phyloP scores from a whole-genome alignment of 495 filamentous ascomycete species.

The Trichoderma orchidacearum region DNA sequence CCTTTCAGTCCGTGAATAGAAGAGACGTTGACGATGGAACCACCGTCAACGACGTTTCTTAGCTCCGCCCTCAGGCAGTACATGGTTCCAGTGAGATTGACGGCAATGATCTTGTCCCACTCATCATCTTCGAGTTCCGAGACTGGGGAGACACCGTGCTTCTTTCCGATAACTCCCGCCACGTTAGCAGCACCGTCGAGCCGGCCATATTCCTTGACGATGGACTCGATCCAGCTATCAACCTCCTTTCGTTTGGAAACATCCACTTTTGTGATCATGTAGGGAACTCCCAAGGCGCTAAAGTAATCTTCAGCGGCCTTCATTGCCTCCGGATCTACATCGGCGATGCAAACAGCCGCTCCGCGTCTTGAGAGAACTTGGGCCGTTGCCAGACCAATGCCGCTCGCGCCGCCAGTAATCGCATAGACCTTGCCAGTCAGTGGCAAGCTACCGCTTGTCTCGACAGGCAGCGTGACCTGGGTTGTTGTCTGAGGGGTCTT shows the following conservation, averaged over 20 bases:
- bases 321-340: conserved; percentile 29
- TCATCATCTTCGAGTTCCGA: conserved; percentile 26
- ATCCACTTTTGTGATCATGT: conserved; percentile 16
- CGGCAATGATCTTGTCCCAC: conserved; percentile 38
- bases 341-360: conserved; percentile 37
- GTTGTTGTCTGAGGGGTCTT: not conserved
- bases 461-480: not conserved
- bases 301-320: conserved; percentile 14
- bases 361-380: conserved; percentile 32
- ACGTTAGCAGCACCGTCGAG: conserved; percentile 48
- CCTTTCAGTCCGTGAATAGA: conserved; percentile 41
- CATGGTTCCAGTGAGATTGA: conserved; percentile 45
- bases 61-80: conserved; percentile 43
- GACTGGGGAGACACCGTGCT: conserved; percentile 15
- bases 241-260: conserved; percentile 18
- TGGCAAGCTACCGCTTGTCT: not conserved
- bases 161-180: conserved; percentile 31
- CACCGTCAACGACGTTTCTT: conserved; percentile 26
- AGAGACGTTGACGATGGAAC: conserved; percentile 45
- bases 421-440: conserved; percentile 34
- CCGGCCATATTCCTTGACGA: conserved; percentile 17
- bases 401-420: conserved; percentile 39
- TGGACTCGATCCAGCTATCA: conserved; percentile 19
- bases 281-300: conserved; percentile 10
- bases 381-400: conserved; percentile 45